Evolutionary conservation across 352 stramenopile genomes (phyloP), one percentile per base, ranked within the genome.

Genomic region (Globisporangium apiculatum): DNA sequence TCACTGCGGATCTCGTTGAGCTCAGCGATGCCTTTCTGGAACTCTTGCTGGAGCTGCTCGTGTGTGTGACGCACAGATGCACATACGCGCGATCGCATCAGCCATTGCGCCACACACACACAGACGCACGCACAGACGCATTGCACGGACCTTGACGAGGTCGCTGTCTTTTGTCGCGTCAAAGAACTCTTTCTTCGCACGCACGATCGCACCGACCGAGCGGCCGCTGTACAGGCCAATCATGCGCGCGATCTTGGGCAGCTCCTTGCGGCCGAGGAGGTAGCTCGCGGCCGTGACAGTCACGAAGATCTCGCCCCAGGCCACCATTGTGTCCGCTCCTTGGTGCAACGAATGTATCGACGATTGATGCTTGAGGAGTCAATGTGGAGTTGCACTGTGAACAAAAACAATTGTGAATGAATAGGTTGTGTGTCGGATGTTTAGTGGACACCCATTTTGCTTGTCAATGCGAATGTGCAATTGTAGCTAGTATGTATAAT

Each of bases 101-200:
- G 10, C 14, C 42, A 48, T 48, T 15, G 11, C 10, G 15, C 5
- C 14, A 12, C 15, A 12, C 5, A 48, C 36, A 42, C 11, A 49
- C 12, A 35, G 15, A 62, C 42, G 12, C 47, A 24, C 14, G 58
- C 3, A 51, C 35, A 31, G 24, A 31, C 45, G 45, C 45, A 50
- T 31, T 3, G 17, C 24, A 24, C 57, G 8, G 17, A 85, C 76
- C 64, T 87, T 87, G 62, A 91, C 76, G 5, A 91, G 73, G 42
- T 91, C 75, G 51, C 82, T 87, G 74, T 89, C 76, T 46, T 82
- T 86, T 1, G 82, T 91, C 24, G 79, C 82, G 66, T 91, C 77
- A 52, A 89, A 91, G 64, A 89, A 91, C 68, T 91, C 79, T 49
- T 89, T 83, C 65, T 91, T 91, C 41, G 82, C 82, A 50, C 82